Conservation (phyloP, 495 filamentous ascomycete genomes). For the Clavariopsis aquatica region DNA sequence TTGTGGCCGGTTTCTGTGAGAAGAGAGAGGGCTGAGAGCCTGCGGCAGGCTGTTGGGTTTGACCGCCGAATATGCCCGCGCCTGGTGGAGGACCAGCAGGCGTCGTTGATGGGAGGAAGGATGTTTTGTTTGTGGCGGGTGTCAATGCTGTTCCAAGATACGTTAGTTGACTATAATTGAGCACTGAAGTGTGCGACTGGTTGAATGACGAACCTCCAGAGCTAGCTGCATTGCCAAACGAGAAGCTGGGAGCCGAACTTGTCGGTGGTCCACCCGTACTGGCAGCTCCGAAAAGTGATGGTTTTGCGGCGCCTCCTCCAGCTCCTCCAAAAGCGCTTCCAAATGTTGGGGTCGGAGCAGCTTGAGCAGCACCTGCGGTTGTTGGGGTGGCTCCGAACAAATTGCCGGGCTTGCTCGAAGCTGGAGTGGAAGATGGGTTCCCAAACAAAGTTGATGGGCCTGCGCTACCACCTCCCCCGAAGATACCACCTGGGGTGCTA, state of each 20-base stretch:
- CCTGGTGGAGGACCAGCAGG: slow-evolving; percentile 63
- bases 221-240: slow-evolving; percentile 3
- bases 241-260: slow-evolving; percentile 12
- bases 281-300: slow-evolving; percentile 10
- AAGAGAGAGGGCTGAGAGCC: slow-evolving; percentile 35
- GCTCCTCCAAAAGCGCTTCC: not conserved
- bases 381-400: slow-evolving; percentile 20
- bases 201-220: not conserved
- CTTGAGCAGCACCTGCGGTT: slow-evolving; percentile 16
- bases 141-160: slow-evolving; percentile 28
- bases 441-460: slow-evolving; percentile 19
- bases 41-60: slow-evolving; percentile 33
- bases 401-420: slow-evolving; percentile 13
- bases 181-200: not conserved
- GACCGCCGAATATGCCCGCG: slow-evolving; percentile 35
- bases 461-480: slow-evolving; percentile 11
- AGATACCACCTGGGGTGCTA: slow-evolving; percentile 8
- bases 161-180: slow-evolving; percentile 11
- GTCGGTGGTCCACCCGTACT: slow-evolving; percentile 4
- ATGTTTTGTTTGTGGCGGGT: slow-evolving; percentile 46
- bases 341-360: not conserved
- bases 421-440: slow-evolving; percentile 16
- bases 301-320: not conserved
- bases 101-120: slow-evolving; percentile 60
- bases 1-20: slow-evolving; percentile 22